Conservation (phyloP, 768 basidiomycete genomes). For the Termitomyces sp. region DNA sequence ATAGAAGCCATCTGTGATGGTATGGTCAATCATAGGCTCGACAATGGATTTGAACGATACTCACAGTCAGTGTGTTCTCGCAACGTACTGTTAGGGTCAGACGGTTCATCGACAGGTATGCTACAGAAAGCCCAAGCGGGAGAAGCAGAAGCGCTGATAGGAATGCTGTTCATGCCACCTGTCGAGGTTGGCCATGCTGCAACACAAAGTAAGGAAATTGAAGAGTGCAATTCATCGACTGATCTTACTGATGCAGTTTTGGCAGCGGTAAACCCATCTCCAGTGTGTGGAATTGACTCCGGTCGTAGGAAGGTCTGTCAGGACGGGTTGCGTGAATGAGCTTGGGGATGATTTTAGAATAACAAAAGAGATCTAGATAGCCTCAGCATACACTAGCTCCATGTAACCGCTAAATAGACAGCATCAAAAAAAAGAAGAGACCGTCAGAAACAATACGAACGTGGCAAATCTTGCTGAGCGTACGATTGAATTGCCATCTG, state of each 20-base stretch:
- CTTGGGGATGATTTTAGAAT: slow-evolving; percentile 16
- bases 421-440: background rate
- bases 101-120: slow-evolving; percentile 39
- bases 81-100: slow-evolving; percentile 48
- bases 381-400: slow-evolving; percentile 36
- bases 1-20: slow-evolving; percentile 49
- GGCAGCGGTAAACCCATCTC: slow-evolving; percentile 66
- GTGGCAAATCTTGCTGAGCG: slow-evolving; percentile 46
- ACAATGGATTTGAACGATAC: slow-evolving; percentile 9
- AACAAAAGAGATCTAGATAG: background rate
- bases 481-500: slow-evolving; percentile 45
- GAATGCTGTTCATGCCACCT: slow-evolving; percentile 34
- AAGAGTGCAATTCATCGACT: background rate
- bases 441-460: slow-evolving; percentile 27
- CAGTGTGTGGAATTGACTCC: slow-evolving; percentile 55
- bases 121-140: slow-evolving; percentile 47
- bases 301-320: slow-evolving; percentile 46
- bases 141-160: slow-evolving; percentile 26
- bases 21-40: background rate
- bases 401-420: slow-evolving; percentile 36
- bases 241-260: slow-evolving; percentile 53
- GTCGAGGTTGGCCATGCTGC: slow-evolving; percentile 33
- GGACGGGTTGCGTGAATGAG: slow-evolving; percentile 40
- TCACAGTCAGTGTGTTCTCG: slow-evolving; percentile 55
- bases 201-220: background rate